Percentiles rank a stretch among this genome's conserved stretches.
These are phyloP conservation scores for Pseudoturritis turrita DNA, from an alignment of 345 rosid genomes.

Conservation along the genomic window DNA sequence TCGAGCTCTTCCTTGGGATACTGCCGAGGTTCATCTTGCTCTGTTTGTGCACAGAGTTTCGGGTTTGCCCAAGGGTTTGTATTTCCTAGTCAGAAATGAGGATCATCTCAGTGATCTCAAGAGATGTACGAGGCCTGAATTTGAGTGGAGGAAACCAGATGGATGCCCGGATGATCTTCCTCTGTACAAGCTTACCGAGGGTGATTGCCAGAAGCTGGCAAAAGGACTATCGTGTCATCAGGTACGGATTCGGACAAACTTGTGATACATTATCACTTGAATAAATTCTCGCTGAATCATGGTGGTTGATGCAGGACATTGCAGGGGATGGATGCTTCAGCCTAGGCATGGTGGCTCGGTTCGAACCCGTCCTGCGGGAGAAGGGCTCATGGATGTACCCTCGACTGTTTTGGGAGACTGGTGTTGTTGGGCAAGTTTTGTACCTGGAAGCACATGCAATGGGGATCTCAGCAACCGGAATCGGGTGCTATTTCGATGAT, in stretches of 20 bases:
- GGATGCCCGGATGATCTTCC: conserved; percentile 74
- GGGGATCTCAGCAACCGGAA: conserved; percentile 90
- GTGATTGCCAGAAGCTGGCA: conserved; percentile 58
- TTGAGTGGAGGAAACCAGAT: conserved; percentile 73
- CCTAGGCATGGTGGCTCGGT: conserved; percentile 84
- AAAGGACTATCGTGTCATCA: conserved; percentile 80
- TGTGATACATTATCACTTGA: neutral
- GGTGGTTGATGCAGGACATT: conserved; percentile 54
- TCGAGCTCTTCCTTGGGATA: conserved; percentile 78
- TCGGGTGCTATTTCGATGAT: conserved; percentile 90
- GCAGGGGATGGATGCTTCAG: conserved; percentile 94
- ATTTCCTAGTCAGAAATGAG: conserved; percentile 80
- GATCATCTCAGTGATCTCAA: conserved; percentile 64
- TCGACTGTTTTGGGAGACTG: conserved; percentile 86
- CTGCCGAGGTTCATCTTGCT: conserved; percentile 80
- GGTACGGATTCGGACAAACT: conserved; percentile 33
- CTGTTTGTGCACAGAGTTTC: conserved; percentile 76
- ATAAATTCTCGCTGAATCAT: neutral
- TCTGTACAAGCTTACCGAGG: conserved; percentile 54
- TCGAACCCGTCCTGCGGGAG: conserved; percentile 49
- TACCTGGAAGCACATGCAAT: conserved; percentile 90
- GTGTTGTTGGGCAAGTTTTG: conserved; percentile 81
- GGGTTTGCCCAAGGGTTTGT: conserved; percentile 70
- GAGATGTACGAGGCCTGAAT: conserved; percentile 47
- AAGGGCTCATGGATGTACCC: conserved; percentile 88